A percentile compares a stretch with the other conserved stretches of the same genome.
These are phyloP conservation scores for Diaporthe aspalathi DNA, from an alignment of 2,329 filamentous ascomycete genomes.

Conservation along the genomic window DNA sequence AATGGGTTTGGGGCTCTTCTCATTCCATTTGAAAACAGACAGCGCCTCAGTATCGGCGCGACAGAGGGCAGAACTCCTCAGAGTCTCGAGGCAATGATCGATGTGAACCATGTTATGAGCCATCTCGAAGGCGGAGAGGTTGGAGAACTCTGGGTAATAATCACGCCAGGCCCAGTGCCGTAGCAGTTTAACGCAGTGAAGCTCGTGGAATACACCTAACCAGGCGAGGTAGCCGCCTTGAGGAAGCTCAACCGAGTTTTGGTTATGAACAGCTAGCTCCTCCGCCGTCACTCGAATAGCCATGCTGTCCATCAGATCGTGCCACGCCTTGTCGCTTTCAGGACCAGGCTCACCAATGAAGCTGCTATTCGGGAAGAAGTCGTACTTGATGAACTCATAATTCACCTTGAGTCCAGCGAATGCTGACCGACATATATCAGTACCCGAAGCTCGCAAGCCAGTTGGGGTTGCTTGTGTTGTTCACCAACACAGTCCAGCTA, in stretches of 20 bases:
- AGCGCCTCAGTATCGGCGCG: not conserved
- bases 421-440: no score
- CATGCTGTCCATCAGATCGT: not conserved
- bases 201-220: slow-evolving; percentile 48
- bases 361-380: not conserved
- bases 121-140: not conserved
- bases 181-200: slow-evolving; percentile 49
- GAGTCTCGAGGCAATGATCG: not conserved
- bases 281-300: not conserved
- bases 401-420: not conserved
- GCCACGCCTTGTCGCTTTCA: not conserved
- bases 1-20: not conserved
- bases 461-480: no score
- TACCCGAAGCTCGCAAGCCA: no score
- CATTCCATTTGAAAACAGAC: slow-evolving; percentile 7
- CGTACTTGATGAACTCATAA: not conserved
- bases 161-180: slow-evolving; percentile 35
- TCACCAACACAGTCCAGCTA: no score
- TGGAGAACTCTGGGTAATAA: not conserved
- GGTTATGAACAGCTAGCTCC: not conserved
- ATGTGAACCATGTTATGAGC: slow-evolving; percentile 14
- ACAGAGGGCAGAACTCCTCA: not conserved
- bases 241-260: not conserved
- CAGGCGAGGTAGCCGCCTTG: slow-evolving; percentile 44
- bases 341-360: not conserved